Conservation (phyloP, 2,329 filamentous ascomycete species). For the Rutstroemia sydowiana region DNA sequence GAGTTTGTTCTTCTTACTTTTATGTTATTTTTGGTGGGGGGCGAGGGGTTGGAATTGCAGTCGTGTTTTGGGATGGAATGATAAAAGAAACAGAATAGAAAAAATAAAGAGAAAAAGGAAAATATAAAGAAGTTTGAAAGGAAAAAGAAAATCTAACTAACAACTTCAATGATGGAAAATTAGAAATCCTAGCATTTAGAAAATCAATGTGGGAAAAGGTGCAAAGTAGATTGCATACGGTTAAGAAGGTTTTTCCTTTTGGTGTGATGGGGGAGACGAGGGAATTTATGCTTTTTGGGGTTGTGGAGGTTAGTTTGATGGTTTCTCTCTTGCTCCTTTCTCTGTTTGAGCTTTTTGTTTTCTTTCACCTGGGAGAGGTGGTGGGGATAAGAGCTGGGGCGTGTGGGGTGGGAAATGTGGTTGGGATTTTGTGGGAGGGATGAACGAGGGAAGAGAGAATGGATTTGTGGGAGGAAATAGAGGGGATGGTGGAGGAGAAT, state of each 20-base stretch:
- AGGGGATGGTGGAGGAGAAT: neutral
- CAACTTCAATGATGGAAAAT: neutral
- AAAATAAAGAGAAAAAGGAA: too few species aligned
- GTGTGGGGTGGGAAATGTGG: neutral
- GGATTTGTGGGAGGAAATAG: neutral
- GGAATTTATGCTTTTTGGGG: slow-evolving; percentile 48
- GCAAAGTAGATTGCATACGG: slow-evolving; percentile 37
- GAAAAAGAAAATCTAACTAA: neutral
- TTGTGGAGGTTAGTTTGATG: slow-evolving; percentile 32
- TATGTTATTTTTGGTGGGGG: too few species aligned
- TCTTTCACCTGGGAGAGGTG: neutral
- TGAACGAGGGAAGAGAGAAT: neutral
- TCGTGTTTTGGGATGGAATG: too few species aligned
- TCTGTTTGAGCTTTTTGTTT: neutral
- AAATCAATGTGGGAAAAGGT: slow-evolving; percentile 47
- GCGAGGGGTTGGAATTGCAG: too few species aligned
- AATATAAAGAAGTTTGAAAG: neutral
- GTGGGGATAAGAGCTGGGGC: neutral
- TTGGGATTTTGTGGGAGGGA: neutral
- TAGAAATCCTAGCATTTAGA: slow-evolving; percentile 44
- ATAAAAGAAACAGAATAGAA: too few species aligned
- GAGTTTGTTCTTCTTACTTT: too few species aligned
- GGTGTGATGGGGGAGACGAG: slow-evolving; percentile 35
- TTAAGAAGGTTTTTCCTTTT: slow-evolving; percentile 43
- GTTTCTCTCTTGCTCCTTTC: too few species aligned